Percentiles rank a stretch among this genome's conserved stretches.
These are phyloP conservation scores for Rhizophagus prolifer DNA, from an alignment of 192 early-diverging fungal genomes.

Conservation along the genomic window DNA sequence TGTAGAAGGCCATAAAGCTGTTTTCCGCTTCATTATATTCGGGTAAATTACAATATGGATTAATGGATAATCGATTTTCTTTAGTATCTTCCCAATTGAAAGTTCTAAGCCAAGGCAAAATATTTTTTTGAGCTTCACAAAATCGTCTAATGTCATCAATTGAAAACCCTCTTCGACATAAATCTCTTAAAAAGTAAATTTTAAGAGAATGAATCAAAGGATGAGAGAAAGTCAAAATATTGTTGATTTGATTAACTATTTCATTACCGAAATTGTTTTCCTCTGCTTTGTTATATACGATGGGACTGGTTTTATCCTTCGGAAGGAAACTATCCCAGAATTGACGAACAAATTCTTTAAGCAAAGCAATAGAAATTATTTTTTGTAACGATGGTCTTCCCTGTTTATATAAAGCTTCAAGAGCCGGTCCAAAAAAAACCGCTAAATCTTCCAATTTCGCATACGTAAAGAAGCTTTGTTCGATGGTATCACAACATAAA, in stretches of 20 bases:
- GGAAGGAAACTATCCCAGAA: slow-evolving; percentile 1
- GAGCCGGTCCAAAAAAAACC: not conserved
- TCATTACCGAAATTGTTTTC: not conserved
- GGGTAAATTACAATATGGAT: slow-evolving; percentile 13
- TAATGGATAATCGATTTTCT: slow-evolving; percentile 15
- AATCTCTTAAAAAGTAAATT: slow-evolving; percentile 25
- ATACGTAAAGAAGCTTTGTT: slow-evolving; percentile 15
- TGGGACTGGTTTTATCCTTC: not conserved
- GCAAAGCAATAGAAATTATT: slow-evolving; percentile 22
- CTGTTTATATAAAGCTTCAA: not conserved
- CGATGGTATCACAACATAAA: slow-evolving; percentile 29
- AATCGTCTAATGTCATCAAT: slow-evolving; percentile 20
- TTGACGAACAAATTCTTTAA: slow-evolving; percentile 29
- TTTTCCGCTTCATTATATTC: slow-evolving; percentile 9
- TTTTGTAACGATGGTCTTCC: not conserved
- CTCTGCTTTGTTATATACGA: not conserved
- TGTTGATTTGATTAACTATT: slow-evolving; percentile 11
- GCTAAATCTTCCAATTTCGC: not conserved
- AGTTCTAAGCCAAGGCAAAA: slow-evolving; percentile 13
- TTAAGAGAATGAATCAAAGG: too few relatives aligned
- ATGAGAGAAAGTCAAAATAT: not conserved
- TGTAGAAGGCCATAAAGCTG: not conserved
- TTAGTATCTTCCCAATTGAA: slow-evolving; percentile 14
- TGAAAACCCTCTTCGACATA: slow-evolving; percentile 3
- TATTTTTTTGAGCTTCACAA: slow-evolving; percentile 5